Conservation (phyloP, 73 alveolate genomes). For the Paramecium primaurelia region DNA sequence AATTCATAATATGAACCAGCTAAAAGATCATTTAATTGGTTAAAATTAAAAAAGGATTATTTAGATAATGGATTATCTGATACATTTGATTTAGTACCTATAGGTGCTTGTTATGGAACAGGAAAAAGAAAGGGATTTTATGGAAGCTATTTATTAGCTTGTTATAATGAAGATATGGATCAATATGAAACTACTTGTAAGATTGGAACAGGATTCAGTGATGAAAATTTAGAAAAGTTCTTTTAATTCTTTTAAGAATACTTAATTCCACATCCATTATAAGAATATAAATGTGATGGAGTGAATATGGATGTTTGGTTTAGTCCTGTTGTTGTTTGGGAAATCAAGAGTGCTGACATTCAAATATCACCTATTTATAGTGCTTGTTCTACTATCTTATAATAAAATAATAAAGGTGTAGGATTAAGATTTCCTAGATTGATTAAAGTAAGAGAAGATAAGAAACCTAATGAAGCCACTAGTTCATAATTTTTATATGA, state of each 20-base stretch:
- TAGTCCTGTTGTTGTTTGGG: conserved; percentile 93
- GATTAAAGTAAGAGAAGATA: conserved; percentile 96
- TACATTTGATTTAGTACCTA: conserved; percentile 98
- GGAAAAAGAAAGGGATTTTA: conserved; percentile 99
- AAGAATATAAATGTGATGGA: conserved; percentile 71
- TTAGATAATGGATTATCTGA: conserved; percentile 93
- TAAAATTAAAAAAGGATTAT: conserved; percentile 98
- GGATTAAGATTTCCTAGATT: conserved; percentile 99
- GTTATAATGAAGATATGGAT: conserved; percentile 96
- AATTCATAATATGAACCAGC: conserved; percentile 98
- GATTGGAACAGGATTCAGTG: conserved; percentile 94
- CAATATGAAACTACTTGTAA: conserved; percentile 93
- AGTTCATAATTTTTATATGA: conserved; percentile 91
- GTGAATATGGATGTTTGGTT: conserved; percentile 92
- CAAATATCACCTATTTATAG: conserved; percentile 97
- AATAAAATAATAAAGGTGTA: conserved; percentile 94
- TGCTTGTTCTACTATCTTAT: conserved; percentile 85
- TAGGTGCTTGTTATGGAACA: conserved; percentile 98
- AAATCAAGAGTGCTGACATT: conserved; percentile 98
- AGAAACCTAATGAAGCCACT: conserved; percentile 94
- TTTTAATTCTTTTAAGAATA: conserved; percentile 45
- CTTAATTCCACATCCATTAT: conserved; percentile 30
- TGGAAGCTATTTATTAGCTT: conserved; percentile 98
- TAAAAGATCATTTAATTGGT: conserved; percentile 98
- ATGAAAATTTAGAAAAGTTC: conserved; percentile 78